These are phyloP conservation scores for Aspergillus phoenicis DNA, from an alignment of 2,329 filamentous ascomycete species.

Conservation along the genomic window DNA sequence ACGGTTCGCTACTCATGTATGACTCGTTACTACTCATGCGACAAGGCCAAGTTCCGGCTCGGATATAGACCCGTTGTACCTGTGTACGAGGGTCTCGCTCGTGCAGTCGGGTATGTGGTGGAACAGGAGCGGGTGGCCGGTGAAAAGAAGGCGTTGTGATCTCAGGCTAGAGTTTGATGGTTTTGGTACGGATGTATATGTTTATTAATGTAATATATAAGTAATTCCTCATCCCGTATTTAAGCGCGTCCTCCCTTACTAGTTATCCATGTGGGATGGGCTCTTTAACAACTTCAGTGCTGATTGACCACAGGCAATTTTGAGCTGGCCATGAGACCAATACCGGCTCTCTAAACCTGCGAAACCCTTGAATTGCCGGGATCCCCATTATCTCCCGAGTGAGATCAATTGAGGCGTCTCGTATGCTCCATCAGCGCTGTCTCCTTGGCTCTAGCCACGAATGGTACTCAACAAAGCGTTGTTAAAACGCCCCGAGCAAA, in stretches of 20 bases:
- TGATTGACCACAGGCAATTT: neutral
- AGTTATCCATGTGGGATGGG: constrained; percentile 9
- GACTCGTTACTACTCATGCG: constrained; percentile 51
- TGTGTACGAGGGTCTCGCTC: constrained; percentile 50
- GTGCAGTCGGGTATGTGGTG: constrained; percentile 47
- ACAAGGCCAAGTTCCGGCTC: constrained; percentile 50
- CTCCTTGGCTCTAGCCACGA: neutral
- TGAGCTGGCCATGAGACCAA: neutral
- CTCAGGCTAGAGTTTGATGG: neutral
- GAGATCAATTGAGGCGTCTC: neutral
- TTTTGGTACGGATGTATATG: neutral
- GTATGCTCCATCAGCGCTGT: neutral
- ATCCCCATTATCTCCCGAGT: neutral
- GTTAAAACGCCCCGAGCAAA: constrained; percentile 26
- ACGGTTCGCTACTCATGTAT: constrained; percentile 52
- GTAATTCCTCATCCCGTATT: constrained; percentile 10
- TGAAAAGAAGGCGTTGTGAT: constrained; percentile 46
- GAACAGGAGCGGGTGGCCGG: constrained; percentile 34
- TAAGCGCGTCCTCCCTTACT: constrained; percentile 8
- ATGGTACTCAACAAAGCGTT: constrained; percentile 12
- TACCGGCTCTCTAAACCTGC: neutral
- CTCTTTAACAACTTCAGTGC: neutral
- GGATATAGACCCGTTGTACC: constrained; percentile 49
- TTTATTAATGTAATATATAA: constrained; percentile 20
- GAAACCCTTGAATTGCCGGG: neutral